Base-by-base conservation (phyloP, 169 alveolate species). In the Plasmodium coatneyi region DNA sequence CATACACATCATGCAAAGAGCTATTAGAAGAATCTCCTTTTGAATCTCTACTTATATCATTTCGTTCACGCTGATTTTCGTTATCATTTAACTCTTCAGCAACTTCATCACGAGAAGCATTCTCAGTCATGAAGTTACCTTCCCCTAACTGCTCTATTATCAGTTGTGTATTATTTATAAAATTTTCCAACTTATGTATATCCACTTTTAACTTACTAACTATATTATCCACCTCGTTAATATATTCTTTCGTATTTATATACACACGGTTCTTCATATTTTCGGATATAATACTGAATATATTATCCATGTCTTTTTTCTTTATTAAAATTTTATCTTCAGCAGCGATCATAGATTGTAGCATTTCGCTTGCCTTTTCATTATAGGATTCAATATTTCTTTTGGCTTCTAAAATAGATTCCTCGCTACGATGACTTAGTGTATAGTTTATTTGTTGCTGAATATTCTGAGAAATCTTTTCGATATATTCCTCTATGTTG, bases 271-370 rank as follows among this genome's bases (percentile, higher is more conserved):
- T 78, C 25, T 78, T 78, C 83, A 39, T 78, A 78, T 41, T 78
- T 78, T 39, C 60, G 12, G 83, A 78, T 34, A 34, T 9, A 39
- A 39, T 60, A 78, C 54, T 78, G 10, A 78, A 78, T 36, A 78
- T 78, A 39, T 78, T 78, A 78, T 78, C 60, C 28, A 78, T 78
- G 32, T 78, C 83, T 19, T 78, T 28, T 78, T 78, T 78, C 52
- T 34, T 78, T 30, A 34, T 14, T 41, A 60, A n/a, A n/a, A 78
- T 36, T 46, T 28, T 34, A 30, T 52, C 54, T 7, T 30, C 30
- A 30, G 54, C 39, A 28, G 66, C 7, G 3, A 54, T 60, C 74
- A 54, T 16, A 6, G 56, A 14, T 32, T 25, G 49, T 30, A 28
- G 14, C 28, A 1, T 82, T 2, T 54, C 46, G 7, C 56, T 82